phyloP scores from a whole-genome alignment of 768 basidiomycete genomes.

The Podaxis sp. region DNA sequence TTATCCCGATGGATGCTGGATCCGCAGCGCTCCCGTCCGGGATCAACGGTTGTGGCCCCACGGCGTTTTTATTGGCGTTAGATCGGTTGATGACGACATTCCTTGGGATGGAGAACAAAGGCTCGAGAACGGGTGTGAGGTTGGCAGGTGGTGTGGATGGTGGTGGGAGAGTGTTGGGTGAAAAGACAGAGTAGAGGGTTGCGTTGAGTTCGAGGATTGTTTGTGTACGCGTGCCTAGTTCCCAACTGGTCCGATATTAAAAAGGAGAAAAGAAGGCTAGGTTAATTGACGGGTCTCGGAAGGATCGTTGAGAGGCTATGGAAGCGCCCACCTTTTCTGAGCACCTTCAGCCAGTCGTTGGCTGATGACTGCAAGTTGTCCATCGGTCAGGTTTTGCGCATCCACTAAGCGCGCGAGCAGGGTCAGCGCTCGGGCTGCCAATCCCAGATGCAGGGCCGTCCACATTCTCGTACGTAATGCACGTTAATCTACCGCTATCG shows the following conservation, averaged over 20 bases:
- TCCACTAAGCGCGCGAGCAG: constrained; percentile 8
- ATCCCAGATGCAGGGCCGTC: not conserved
- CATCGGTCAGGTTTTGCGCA: constrained; percentile 33
- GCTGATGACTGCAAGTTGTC: constrained; percentile 33
- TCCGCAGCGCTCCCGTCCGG: constrained; percentile 67
- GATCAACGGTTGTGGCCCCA: constrained; percentile 59
- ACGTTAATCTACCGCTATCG: not conserved
- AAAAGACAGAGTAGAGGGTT: constrained; percentile 45
- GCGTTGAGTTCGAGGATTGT: constrained; percentile 47
- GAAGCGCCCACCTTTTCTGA: constrained; percentile 32
- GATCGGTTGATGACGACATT: constrained; percentile 49
- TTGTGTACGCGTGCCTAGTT: constrained; percentile 55
- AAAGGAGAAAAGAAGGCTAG: not conserved
- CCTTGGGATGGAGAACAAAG: constrained; percentile 57
- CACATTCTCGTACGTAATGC: not conserved
- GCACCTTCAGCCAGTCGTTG: constrained; percentile 37
- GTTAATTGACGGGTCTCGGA: not conserved
- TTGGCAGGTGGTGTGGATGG: constrained; percentile 32
- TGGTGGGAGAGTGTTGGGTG: constrained; percentile 35
- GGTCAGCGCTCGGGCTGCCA: not conserved
- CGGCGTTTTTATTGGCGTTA: constrained; percentile 37
- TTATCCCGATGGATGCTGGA: constrained; percentile 75
- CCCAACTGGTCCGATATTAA: constrained; percentile 41
- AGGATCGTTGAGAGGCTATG: not conserved
- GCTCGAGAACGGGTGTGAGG: constrained; percentile 38